A percentile compares a stretch with the other conserved stretches of the same genome.
Conservation (phyloP, 2,329 filamentous ascomycete species). For the Exophiala spinifera region DNA sequence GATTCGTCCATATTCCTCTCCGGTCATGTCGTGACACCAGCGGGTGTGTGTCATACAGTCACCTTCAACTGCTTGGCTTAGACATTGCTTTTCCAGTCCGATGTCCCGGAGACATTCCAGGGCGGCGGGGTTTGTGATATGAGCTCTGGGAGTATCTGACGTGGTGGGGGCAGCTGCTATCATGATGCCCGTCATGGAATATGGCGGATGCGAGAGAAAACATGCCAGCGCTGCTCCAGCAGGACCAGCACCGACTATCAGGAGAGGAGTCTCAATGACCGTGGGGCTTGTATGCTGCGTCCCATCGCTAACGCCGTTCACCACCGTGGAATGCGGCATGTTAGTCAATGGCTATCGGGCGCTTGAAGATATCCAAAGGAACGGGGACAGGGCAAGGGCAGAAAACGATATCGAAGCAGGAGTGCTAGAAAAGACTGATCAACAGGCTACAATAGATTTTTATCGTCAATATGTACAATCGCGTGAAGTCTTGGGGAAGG, state of each 20-base stretch:
- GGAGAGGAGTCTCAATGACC: slow-evolving; percentile 22
- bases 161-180: slow-evolving; percentile 27
- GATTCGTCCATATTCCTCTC: slow-evolving; percentile 44
- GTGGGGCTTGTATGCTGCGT: slow-evolving; percentile 5
- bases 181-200: slow-evolving; percentile 28
- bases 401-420: no score
- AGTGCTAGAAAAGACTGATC: neutral
- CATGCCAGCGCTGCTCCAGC: slow-evolving; percentile 47
- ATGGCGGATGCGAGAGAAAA: slow-evolving; percentile 22
- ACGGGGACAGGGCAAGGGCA: no score
- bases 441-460: no score
- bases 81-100: slow-evolving; percentile 40
- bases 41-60: slow-evolving; percentile 41
- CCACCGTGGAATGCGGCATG: slow-evolving; percentile 9
- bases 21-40: slow-evolving; percentile 46
- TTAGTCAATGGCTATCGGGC: neutral
- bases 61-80: slow-evolving; percentile 33
- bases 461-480: no score
- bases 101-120: slow-evolving; percentile 45
- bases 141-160: slow-evolving; percentile 28
- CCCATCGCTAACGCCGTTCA: slow-evolving; percentile 8
- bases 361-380: neutral
- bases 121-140: slow-evolving; percentile 29
- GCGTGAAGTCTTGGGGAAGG: neutral
- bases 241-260: slow-evolving; percentile 49